Conservation (phyloP, 139 green algal species). For the Chara braunii region DNA sequence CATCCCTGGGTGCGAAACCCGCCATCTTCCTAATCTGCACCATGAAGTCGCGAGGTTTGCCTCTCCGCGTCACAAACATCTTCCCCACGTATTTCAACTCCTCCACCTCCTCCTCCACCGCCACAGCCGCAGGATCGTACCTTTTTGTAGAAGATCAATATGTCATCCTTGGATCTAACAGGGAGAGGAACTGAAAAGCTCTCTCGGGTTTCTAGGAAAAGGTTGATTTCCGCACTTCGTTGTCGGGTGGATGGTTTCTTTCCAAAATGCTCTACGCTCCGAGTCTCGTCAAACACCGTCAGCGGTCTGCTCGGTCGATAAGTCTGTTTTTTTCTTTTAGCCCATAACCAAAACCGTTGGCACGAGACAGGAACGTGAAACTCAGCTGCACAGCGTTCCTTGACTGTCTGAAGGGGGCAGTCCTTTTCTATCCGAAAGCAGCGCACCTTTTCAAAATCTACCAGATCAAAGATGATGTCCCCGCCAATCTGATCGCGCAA, state of each 20-base stretch:
- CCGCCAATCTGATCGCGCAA: slow-evolving; percentile 53
- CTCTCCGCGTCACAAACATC: slow-evolving; percentile 31
- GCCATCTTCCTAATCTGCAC: slow-evolving; percentile 42
- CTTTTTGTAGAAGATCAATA: slow-evolving; percentile 84
- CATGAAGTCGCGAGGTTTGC: not conserved
- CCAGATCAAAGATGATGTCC: slow-evolving; percentile 72
- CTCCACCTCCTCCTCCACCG: too few relatives aligned
- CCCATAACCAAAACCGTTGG: slow-evolving; percentile 85
- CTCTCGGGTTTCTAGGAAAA: too few relatives aligned
- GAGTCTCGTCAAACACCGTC: not conserved
- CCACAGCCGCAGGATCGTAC: slow-evolving; percentile 62
- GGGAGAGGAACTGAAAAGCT: slow-evolving; percentile 2
- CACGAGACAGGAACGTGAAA: slow-evolving; percentile 55
- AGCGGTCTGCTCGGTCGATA: slow-evolving; percentile 53
- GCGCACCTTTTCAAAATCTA: slow-evolving; percentile 65
- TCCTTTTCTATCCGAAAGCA: slow-evolving; percentile 65
- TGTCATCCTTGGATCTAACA: not conserved
- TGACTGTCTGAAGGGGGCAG: slow-evolving; percentile 67
- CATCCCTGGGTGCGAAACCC: slow-evolving; percentile 25
- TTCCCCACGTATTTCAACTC: slow-evolving; percentile 43
- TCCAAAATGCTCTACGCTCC: too few relatives aligned
- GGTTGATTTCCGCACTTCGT: too few relatives aligned
- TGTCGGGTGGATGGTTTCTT: too few relatives aligned
- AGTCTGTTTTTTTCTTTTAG: slow-evolving; percentile 65
- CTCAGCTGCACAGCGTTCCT: slow-evolving; percentile 37